Percentiles rank a stretch among this genome's conserved stretches.
Conservation (phyloP, 345 rosid genomes). For the Sonneratia alba region DNA sequence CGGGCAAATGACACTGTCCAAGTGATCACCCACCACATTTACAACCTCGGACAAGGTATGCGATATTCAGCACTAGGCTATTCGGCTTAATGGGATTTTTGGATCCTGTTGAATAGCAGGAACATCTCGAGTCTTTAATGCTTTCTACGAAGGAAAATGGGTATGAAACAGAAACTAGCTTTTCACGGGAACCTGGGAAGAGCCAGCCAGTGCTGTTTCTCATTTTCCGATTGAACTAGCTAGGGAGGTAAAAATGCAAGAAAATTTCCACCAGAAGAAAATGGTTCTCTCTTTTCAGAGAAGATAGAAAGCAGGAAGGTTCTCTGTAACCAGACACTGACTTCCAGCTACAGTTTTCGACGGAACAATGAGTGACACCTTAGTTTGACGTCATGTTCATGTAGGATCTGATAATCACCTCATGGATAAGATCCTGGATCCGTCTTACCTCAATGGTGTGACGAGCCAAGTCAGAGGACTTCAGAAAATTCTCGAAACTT, state of each 20-base stretch:
- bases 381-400: not conserved
- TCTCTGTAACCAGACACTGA: not conserved
- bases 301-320: not conserved
- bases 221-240: no score
- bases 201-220: no score
- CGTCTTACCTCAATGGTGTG: constrained; percentile 29
- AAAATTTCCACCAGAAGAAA: no score
- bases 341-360: not conserved
- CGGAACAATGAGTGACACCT: not conserved
- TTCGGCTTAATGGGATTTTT: constrained; percentile 1
- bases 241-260: no score
- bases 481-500: constrained; percentile 23
- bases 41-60: constrained; percentile 44
- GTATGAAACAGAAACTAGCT: not conserved
- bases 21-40: constrained; percentile 47
- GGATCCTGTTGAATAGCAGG: constrained; percentile 4
- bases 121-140: constrained; percentile 9
- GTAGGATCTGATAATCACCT: constrained; percentile 39
- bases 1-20: constrained; percentile 24
- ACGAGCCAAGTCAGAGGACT: constrained; percentile 19
- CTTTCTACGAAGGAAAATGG: not conserved
- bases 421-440: constrained; percentile 32
- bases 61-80: not conserved
- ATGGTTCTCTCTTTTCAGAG: not conserved
- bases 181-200: no score